Evolutionary conservation across 2,329 filamentous ascomycete genomes (phyloP), one percentile per base, ranked within the genome.

Genomic region (Exutisphaerella laricina): DNA sequence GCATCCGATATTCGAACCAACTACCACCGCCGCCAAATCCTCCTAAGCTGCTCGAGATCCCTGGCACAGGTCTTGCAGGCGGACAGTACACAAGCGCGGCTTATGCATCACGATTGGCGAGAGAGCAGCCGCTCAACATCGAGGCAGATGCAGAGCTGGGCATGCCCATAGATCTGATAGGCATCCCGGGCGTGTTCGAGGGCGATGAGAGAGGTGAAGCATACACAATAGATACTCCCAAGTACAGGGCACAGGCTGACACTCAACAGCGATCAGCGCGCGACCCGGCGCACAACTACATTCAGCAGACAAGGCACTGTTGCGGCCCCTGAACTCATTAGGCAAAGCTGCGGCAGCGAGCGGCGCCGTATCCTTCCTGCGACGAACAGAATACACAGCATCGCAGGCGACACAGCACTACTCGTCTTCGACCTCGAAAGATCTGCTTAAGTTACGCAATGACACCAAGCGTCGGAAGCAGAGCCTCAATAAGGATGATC

Each of bases 91-190:
- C 92, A 22, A 87, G 82, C 3, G 87, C 92, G 1, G 82, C 82
- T 16, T 98, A 94, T 70, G 88, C 89, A 21, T 92, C 89, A 33
- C 82, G 88, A 51, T 73, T 98, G 55, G 88, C 86, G 13, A 77
- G 90, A 60, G 88, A 95, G 60, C 92, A 97, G 70, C 86, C 90
- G 39, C 74, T 95, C 36, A 97, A 96, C 62, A 92, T 98, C 49
- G 92, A 98, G 68, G 88, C 88, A 21, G 92, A 98, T 77, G 92
- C 89, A 6, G 92, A 98, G 71, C 78, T 97, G 56, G 92, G 92
- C 45, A 97, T 98, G 92, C 88, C 89, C 46, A 80, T 98, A 62
- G 90, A 97, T 64, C 70, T 98, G 55, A 85, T 97, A 45, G 92
- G 92, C 59, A 87, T 97, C 70, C 90, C 90, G 5, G 88, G 89